Percentiles rank a stretch among this genome's conserved stretches.
Conservation (phyloP, 306 rosid genomes). For the Argentina anserina region DNA sequence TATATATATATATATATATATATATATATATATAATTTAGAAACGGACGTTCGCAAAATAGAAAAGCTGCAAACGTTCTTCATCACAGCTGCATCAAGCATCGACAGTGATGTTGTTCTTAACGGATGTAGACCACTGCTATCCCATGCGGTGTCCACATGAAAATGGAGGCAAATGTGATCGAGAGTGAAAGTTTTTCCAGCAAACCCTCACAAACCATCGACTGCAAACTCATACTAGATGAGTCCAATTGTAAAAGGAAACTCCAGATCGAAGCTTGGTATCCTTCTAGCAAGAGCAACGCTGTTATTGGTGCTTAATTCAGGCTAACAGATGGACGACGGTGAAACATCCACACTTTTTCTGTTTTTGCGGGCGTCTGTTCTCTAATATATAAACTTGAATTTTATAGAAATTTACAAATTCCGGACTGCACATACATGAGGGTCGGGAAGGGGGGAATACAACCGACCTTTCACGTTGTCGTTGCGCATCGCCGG, state of each 20-base stretch:
- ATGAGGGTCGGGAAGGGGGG: no score
- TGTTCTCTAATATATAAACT: no score
- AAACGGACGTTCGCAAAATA: background rate
- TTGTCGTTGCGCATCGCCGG: no score
- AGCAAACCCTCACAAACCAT: background rate
- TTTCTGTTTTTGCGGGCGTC: no score
- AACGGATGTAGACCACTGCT: background rate
- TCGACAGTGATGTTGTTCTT: background rate
- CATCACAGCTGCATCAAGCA: background rate
- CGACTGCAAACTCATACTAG: no score
- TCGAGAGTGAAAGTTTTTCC: background rate
- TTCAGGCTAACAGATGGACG: background rate
- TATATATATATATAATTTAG: no score
- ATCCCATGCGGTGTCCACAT: background rate
- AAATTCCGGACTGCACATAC: no score
- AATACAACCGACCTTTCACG: no score
- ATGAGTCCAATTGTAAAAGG: background rate
- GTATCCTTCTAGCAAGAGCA: background rate
- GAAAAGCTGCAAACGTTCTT: no score
- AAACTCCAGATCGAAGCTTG: background rate
- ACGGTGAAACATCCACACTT: no score
- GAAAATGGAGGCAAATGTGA: background rate
- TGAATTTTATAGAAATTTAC: no score
- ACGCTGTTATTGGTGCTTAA: background rate
- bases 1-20: no score